Evolutionary conservation across 2,329 filamentous ascomycete species (phyloP).

Genomic region (Cercospora canescens): DNA sequence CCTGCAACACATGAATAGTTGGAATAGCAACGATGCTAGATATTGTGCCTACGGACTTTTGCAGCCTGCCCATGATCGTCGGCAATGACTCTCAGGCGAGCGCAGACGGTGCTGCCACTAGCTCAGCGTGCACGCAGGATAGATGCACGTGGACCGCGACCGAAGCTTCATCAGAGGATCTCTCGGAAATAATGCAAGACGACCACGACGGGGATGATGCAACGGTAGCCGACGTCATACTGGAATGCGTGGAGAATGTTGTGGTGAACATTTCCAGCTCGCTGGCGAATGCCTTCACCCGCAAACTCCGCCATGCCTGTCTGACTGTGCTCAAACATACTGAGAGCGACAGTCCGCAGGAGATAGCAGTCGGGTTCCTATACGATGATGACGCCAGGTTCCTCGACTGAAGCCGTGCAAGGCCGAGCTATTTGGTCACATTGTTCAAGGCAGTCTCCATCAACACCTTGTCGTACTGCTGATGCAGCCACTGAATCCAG

Average conservation of each 20-base stretch:
- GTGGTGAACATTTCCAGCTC: constrained; percentile 19
- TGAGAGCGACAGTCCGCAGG: constrained; percentile 18
- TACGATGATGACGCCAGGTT: constrained; percentile 34
- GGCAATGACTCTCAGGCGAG: constrained; percentile 8
- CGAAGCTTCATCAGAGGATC: not conserved
- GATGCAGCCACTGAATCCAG: constrained; percentile 53
- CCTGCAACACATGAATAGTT: not conserved
- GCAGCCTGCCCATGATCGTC: constrained; percentile 29
- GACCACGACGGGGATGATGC: constrained; percentile 6
- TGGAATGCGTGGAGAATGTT: constrained; percentile 20
- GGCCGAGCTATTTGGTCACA: constrained; percentile 27
- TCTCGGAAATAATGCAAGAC: not conserved
- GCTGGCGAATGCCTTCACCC: constrained; percentile 24
- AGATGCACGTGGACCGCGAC: not conserved
- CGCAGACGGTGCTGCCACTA: not conserved
- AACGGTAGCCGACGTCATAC: constrained; percentile 21
- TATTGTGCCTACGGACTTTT: constrained; percentile 3
- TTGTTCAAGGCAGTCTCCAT: constrained; percentile 55
- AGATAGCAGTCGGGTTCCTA: constrained; percentile 18
- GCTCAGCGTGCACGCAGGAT: not conserved
- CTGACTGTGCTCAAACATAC: constrained; percentile 31
- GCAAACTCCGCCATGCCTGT: constrained; percentile 30
- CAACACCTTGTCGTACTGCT: constrained; percentile 57
- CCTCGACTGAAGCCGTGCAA: constrained; percentile 26
- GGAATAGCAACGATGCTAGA: not conserved